These are phyloP conservation scores for Dothistroma septosporum DNA, from an alignment of 2,329 filamentous ascomycete genomes.

Conservation along the genomic window DNA sequence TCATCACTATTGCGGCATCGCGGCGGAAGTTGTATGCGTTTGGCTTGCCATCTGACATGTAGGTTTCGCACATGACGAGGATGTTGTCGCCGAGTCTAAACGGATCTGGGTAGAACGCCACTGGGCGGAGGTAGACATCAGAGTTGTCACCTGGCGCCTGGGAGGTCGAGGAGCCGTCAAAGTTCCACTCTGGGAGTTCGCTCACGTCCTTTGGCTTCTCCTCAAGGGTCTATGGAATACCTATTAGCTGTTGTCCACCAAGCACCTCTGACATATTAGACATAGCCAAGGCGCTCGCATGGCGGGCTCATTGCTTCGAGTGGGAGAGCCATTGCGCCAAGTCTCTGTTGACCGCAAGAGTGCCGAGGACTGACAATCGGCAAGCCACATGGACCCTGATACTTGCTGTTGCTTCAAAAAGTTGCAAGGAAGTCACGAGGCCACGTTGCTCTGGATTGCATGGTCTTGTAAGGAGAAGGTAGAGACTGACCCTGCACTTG, in stretches of 20 bases:
- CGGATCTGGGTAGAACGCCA: constrained; percentile 84
- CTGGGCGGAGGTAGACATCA: constrained; percentile 91
- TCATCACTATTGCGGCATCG: constrained; percentile 85
- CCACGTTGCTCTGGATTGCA: background rate
- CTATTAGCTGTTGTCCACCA: constrained; percentile 14
- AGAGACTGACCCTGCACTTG: constrained; percentile 82
- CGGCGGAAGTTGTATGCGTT: constrained; percentile 99
- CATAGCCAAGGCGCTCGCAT: background rate
- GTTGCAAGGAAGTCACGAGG: constrained; percentile 4
- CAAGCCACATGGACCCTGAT: background rate
- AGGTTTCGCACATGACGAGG: constrained; percentile 90
- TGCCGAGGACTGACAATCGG: constrained; percentile 2
- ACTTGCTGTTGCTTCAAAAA: constrained; percentile 2
- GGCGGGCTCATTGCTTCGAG: background rate
- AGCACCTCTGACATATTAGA: constrained; percentile 2
- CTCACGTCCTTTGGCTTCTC: constrained; percentile 55
- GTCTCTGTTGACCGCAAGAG: constrained; percentile 16
- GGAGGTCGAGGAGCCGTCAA: constrained; percentile 83
- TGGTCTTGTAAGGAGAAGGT: background rate
- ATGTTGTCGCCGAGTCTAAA: constrained; percentile 89
- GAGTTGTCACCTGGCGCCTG: constrained; percentile 95
- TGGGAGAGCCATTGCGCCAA: background rate
- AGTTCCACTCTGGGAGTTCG: constrained; percentile 75
- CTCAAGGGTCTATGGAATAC: constrained; percentile 55
- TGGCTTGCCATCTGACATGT: constrained; percentile 87